Base-by-base conservation (phyloP, 2,329 filamentous ascomycete species). In the Chaetomium olivaceum region DNA sequence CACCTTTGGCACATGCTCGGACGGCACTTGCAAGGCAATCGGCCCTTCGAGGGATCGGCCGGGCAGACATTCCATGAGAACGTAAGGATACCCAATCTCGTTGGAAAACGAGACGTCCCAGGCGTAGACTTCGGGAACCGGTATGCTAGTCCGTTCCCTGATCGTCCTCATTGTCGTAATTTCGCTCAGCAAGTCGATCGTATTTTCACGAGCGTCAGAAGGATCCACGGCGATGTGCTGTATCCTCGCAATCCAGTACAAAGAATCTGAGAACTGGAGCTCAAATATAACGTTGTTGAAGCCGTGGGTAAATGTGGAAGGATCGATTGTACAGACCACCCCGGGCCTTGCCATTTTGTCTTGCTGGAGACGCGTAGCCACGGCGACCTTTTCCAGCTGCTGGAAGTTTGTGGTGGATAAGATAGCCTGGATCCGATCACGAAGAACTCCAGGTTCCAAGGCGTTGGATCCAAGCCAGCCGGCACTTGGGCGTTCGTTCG, bases 281-380 rank as follows among this genome's bases (percentile, higher is more conserved):
- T 74, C 70, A 14, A 75, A 33, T 36, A 73, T 68, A 11, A 73
- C 31, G 46, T 74, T 73, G n/a, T 73, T 67, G 56, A 70, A 71
- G 36, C 73, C 72, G 25, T 21, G 25, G 16, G 60, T 16, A 36
- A 62, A 62, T 3, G 2, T 11, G 29, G 19, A 36, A 5, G 31
- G 31, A 21, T 39, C 6, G 27, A 57, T 23, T 19, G 16, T 57
- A 12, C 54, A 57, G 12, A n/a, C n/a, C n/a, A n/a, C n/a, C n/a
- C n/a, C n/a, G n/a, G n/a, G n/a, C n/a, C n/a, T n/a, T n/a, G n/a
- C n/a, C n/a, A n/a, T n/a, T n/a, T n/a, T n/a, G n/a, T n/a, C n/a
- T n/a, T n/a, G n/a, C n/a, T n/a, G n/a, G n/a, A n/a, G n/a, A n/a
- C n/a, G n/a, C n/a, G n/a, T n/a, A n/a, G n/a, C n/a, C n/a, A n/a